These are phyloP conservation scores for Tolypocladium capitatum DNA, from an alignment of 2,329 filamentous ascomycete species.

Conservation along the genomic window DNA sequence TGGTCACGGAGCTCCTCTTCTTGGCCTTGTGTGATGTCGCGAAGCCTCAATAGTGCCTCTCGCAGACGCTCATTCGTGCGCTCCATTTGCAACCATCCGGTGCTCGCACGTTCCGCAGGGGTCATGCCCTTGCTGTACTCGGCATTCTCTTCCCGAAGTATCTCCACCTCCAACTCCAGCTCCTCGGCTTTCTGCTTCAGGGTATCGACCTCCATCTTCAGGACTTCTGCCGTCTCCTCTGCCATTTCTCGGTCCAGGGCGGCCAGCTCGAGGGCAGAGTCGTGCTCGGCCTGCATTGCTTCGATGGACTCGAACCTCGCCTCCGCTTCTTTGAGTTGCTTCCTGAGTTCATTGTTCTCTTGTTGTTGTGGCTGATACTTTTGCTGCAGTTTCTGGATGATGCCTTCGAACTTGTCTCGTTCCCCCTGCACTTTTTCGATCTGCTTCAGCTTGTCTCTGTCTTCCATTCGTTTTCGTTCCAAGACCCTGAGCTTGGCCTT, in stretches of 20 bases:
- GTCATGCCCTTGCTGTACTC: conserved; percentile 77
- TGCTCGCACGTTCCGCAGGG: conserved; percentile 72
- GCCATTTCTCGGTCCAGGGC: conserved; percentile 91
- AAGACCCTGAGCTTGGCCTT: conserved; percentile 78
- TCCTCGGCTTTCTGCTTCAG: conserved; percentile 70
- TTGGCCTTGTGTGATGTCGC: conserved; percentile 76
- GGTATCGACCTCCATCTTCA: conserved; percentile 67
- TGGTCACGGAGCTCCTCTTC: conserved; percentile 68
- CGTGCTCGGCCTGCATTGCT: conserved; percentile 67
- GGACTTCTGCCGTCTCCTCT: conserved; percentile 75
- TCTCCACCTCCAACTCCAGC: conserved; percentile 74
- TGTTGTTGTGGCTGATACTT: conserved; percentile 79
- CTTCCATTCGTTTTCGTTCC: conserved; percentile 76
- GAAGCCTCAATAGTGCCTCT: conserved; percentile 70
- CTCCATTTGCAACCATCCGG: conserved; percentile 86
- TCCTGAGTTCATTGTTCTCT: conserved; percentile 64
- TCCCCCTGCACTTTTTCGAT: conserved; percentile 66
- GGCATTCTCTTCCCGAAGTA: conserved; percentile 74
- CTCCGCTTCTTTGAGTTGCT: conserved; percentile 65
- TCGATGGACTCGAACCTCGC: conserved; percentile 54
- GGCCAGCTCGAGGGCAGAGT: conserved; percentile 72
- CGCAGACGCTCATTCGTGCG: conserved; percentile 76
- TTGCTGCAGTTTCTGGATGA: conserved; percentile 80
- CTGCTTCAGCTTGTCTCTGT: conserved; percentile 70
- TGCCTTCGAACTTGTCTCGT: conserved; percentile 63